These are phyloP conservation scores for Pittosporum tobira DNA, from an alignment of 129 eudicot genomes.

Conservation along the genomic window DNA sequence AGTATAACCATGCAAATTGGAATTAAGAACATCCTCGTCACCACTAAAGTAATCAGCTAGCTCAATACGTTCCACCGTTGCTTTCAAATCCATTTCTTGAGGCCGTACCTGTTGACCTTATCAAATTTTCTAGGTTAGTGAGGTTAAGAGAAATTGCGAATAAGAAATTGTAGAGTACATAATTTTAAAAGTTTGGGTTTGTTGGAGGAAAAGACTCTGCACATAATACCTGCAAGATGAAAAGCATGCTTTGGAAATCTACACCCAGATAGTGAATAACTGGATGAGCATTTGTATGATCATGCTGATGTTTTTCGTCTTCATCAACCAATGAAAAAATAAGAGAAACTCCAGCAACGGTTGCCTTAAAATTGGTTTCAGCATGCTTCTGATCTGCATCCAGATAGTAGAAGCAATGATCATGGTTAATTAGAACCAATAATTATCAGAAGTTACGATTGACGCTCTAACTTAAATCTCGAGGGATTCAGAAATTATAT, in stretches of 20 bases:
- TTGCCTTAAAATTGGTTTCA: slow-evolving; percentile 72
- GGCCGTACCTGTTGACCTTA: slow-evolving; percentile 71
- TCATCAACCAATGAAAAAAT: slow-evolving; percentile 71
- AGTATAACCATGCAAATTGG: slow-evolving; percentile 10
- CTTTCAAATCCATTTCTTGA: slow-evolving; percentile 62
- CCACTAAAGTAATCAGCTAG: slow-evolving; percentile 52
- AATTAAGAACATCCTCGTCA: slow-evolving; percentile 9
- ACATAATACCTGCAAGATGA: slow-evolving; percentile 56
- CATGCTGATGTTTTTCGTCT: slow-evolving; percentile 23
- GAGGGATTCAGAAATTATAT: not conserved
- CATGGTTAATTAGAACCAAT: not conserved
- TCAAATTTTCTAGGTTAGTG: slow-evolving; percentile 25
- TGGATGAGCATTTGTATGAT: slow-evolving; percentile 15
- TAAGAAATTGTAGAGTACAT: not conserved
- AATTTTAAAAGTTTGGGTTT: not conserved
- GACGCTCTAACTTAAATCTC: not conserved
- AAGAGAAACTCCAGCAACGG: slow-evolving; percentile 42
- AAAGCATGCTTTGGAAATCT: slow-evolving; percentile 36
- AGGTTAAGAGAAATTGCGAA: not conserved
- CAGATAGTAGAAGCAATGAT: slow-evolving; percentile 6
- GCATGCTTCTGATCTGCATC: slow-evolving; percentile 82
- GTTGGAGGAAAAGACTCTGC: not conserved
- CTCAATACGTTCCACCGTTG: slow-evolving; percentile 51
- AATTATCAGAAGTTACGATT: not conserved
- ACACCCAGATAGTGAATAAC: slow-evolving; percentile 49